Percentiles rank a stretch among this genome's conserved stretches.
These are phyloP conservation scores for Aspergillus sp. DNA, from an alignment of 2,329 filamentous ascomycete genomes.

Conservation along the genomic window DNA sequence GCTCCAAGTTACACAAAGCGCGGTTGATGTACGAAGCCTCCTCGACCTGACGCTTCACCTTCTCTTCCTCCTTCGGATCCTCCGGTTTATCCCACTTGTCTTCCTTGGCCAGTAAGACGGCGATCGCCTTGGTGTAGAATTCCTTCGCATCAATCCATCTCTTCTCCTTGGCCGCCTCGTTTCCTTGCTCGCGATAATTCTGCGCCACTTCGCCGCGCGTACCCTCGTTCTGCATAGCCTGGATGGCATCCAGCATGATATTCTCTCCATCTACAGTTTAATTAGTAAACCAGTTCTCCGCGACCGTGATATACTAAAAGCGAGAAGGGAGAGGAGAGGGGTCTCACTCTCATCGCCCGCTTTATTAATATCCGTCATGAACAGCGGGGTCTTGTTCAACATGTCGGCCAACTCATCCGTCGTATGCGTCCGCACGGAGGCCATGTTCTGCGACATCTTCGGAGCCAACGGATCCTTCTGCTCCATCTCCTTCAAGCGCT, in stretches of 20 bases:
- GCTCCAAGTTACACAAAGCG: slow-evolving; percentile 82
- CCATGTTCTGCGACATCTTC: slow-evolving; percentile 59
- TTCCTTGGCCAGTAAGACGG: slow-evolving; percentile 67
- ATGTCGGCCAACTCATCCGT: slow-evolving; percentile 62
- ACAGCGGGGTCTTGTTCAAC: slow-evolving; percentile 75
- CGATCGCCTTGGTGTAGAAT: slow-evolving; percentile 86
- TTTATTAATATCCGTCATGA: slow-evolving; percentile 86
- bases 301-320: not conserved
- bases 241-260: slow-evolving; percentile 78
- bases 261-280: slow-evolving; percentile 63
- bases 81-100: slow-evolving; percentile 51
- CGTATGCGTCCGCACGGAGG: slow-evolving; percentile 55
- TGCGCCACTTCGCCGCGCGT: slow-evolving; percentile 77
- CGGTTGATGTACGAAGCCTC: slow-evolving; percentile 83
- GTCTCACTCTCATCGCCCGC: slow-evolving; percentile 54
- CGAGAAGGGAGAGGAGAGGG: not conserved
- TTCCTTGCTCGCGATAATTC: slow-evolving; percentile 89
- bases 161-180: slow-evolving; percentile 76
- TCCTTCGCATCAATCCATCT: slow-evolving; percentile 81
- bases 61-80: slow-evolving; percentile 58
- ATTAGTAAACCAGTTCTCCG: not conserved
- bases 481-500: slow-evolving; percentile 30
- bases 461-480: slow-evolving; percentile 36
- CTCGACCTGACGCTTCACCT: slow-evolving; percentile 62
- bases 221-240: slow-evolving; percentile 90